Conservation (phyloP, 495 filamentous ascomycete genomes). For the Friedmanniomyces simplex region DNA sequence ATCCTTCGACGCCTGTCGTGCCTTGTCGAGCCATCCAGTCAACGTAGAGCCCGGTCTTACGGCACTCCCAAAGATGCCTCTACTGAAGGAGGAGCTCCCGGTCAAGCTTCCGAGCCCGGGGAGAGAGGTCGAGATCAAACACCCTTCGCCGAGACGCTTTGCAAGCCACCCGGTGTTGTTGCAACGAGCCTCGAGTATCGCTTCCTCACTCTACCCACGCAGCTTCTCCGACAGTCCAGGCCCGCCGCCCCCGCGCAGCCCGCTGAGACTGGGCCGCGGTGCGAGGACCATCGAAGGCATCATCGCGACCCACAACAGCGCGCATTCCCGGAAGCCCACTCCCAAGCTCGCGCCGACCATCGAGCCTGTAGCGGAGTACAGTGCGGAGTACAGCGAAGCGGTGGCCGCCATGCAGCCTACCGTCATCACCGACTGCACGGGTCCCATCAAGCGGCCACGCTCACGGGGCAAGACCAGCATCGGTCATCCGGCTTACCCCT, state of each 20-base stretch:
- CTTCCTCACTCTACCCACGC: slow-evolving; percentile 13
- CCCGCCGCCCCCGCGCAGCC: slow-evolving; percentile 19
- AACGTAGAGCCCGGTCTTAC: neutral
- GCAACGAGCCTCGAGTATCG: slow-evolving; percentile 19
- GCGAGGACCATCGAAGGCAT: slow-evolving; percentile 15
- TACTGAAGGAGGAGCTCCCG: slow-evolving; percentile 15
- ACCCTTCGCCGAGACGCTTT: slow-evolving; percentile 17
- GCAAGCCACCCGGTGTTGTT: slow-evolving; percentile 17
- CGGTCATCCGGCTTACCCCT: neutral
- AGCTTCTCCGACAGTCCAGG: slow-evolving; percentile 20
- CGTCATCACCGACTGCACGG: slow-evolving; percentile 20
- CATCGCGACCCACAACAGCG: slow-evolving; percentile 1
- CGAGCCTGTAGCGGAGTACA: slow-evolving; percentile 1
- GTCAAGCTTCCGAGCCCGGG: slow-evolving; percentile 2
- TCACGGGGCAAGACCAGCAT: slow-evolving; percentile 3
- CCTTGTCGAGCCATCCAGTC: slow-evolving; percentile 6
- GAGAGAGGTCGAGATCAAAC: slow-evolving; percentile 16
- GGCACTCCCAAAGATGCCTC: slow-evolving; percentile 4
- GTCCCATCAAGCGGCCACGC: slow-evolving; percentile 18
- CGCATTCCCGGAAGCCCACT: neutral
- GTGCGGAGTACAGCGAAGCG: neutral
- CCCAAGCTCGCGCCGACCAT: slow-evolving; percentile 13
- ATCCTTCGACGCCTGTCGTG: slow-evolving; percentile 7
- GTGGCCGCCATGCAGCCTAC: slow-evolving; percentile 12
- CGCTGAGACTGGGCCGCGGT: slow-evolving; percentile 13